phyloP scores from a whole-genome alignment of 2,329 filamentous ascomycete genomes.

The Chalara sp. region DNA sequence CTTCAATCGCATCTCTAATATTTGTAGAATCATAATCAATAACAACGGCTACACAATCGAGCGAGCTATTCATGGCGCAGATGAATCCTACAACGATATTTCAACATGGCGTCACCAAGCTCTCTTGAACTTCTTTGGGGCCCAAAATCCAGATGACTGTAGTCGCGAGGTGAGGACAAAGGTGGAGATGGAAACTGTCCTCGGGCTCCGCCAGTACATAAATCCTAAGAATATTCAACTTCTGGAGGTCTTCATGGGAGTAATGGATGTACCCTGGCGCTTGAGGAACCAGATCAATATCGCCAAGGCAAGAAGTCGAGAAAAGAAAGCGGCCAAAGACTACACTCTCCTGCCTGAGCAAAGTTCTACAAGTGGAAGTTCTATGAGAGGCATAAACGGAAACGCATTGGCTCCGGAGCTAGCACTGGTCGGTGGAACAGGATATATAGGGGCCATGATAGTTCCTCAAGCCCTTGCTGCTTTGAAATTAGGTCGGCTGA shows the following conservation, averaged over 20 bases:
- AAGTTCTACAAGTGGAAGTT: no score
- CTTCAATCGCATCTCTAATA: not conserved
- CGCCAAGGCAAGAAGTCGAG: no score
- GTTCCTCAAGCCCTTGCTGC: no score
- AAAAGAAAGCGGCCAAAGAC: no score
- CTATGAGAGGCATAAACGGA: no score
- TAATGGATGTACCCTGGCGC: not conserved
- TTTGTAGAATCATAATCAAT: constrained; percentile 57
- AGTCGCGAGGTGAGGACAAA: constrained; percentile 62
- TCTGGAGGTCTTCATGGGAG: not conserved
- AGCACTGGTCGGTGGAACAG: no score
- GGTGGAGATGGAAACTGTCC: constrained; percentile 48
- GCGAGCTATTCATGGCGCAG: constrained; percentile 74
- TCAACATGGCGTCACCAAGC: constrained; percentile 64
- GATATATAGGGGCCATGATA: no score
- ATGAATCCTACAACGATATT: constrained; percentile 74
- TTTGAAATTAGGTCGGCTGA: no score
- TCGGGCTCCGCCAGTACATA: not conserved
- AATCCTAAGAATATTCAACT: not conserved
- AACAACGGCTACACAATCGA: constrained; percentile 87
- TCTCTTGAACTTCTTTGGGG: constrained; percentile 60
- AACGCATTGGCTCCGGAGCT: no score
- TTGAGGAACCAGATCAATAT: not conserved
- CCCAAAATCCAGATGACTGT: constrained; percentile 43
- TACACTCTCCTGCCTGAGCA: no score